Percentiles rank a stretch among this genome's conserved stretches.
These are phyloP conservation scores for Delphinella strobiligena DNA, from an alignment of 2,329 filamentous ascomycete genomes.

Conservation along the genomic window DNA sequence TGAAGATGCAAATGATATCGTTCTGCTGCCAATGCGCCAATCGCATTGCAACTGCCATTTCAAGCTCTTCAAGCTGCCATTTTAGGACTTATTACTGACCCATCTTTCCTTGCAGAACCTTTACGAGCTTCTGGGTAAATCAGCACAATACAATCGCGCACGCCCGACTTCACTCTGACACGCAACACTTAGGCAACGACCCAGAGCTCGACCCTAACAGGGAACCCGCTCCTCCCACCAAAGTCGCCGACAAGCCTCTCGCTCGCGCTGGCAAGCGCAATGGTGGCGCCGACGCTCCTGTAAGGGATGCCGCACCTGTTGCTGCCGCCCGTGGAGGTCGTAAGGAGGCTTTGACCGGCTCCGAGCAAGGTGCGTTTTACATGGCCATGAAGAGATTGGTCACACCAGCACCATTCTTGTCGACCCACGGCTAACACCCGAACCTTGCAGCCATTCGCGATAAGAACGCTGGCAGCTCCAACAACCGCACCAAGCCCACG, in stretches of 20 bases:
- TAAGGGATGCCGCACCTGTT: conserved; percentile 25
- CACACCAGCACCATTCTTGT: not conserved
- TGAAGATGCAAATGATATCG: not conserved
- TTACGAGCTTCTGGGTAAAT: conserved; percentile 92
- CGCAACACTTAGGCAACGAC: conserved; percentile 47
- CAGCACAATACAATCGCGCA: conserved; percentile 1
- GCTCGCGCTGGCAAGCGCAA: conserved; percentile 78
- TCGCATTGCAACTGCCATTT: not conserved
- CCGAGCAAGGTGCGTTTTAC: conserved; percentile 73
- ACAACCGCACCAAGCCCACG: conserved; percentile 70
- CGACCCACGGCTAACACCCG: not conserved
- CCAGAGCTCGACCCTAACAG: conserved; percentile 62
- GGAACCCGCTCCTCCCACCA: conserved; percentile 65
- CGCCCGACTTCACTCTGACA: conserved; percentile 9
- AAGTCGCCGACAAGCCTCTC: conserved; percentile 75
- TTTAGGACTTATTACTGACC: conserved; percentile 5
- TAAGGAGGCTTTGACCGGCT: conserved; percentile 55
- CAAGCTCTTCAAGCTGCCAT: not conserved
- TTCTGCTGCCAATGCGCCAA: not conserved
- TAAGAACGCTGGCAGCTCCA: conserved; percentile 65
- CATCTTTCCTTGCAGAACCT: conserved; percentile 56
- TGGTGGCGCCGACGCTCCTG: conserved; percentile 60
- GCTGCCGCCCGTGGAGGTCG: conserved; percentile 37
- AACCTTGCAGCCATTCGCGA: conserved; percentile 69
- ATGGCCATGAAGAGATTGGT: no score